Base-by-base conservation (phyloP, 305 asterid species). In the Ilex paraguariensis region DNA sequence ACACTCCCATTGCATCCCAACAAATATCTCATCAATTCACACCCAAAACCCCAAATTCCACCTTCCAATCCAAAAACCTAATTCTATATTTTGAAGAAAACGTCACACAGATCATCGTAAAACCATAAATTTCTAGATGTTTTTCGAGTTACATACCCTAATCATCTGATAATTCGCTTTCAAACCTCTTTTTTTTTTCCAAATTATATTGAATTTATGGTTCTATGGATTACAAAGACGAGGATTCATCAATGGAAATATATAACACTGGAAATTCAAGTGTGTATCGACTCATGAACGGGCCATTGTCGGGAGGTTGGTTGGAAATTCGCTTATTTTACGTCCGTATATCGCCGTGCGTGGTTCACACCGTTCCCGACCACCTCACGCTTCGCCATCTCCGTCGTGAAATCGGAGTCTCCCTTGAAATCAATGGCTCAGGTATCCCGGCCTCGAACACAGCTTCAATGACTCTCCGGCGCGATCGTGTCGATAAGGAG, bases 271-370 rank as follows among this genome's bases (percentile, higher is more conserved):
- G 78, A 60, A 71, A 68, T 40, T 83, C 82, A 75, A 78, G 3
- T 12, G 11, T 49, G 53, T 49, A 49, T 12, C 53, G 53, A 5
- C 16, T 49, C 15, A 49, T 49, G 16, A 49, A 49, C 53, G 53
- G 53, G 4, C 53, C 42, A 5, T 8, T 13, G 11, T 49, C 77
- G 16, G 91, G 83, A 9, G 94, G 91, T 5, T 81, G 82, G 14
- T 74, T 85, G 63, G 94, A 85, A 56, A 82, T 83, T n/a, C 85
- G 93, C 2, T 48, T 87, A 13, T 85, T 87, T 69, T 85, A 85
- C 71, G 84, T 87, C 3, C 83, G 94, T 7, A 77, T 87, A n/a
- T 74, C 82, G 10, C 94, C 91, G 0, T 78, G 91, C 54, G 74
- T 73, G 31, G 81, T 83, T 53, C 82, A 78, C 51, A 54, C 62